These are phyloP conservation scores for Neophaeococcomyces aloes DNA, from an alignment of 2,329 filamentous ascomycete genomes.

Conservation along the genomic window DNA sequence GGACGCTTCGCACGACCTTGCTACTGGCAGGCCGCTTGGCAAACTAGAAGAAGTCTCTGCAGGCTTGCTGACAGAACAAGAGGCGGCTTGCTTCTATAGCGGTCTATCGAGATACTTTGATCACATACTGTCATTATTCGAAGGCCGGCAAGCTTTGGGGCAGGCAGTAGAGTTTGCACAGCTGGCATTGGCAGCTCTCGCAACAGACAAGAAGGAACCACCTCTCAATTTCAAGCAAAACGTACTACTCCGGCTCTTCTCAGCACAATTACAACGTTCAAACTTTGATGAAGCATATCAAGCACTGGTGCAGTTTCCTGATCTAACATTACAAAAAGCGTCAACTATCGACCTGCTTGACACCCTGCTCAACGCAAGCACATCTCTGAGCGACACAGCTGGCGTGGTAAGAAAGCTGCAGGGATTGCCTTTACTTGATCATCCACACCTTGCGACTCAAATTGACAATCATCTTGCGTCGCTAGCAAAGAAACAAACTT, in stretches of 20 bases:
- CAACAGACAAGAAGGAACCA: conserved; percentile 26
- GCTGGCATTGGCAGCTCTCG: conserved; percentile 57
- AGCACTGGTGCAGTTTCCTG: conserved; percentile 61
- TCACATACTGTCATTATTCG: conserved; percentile 74
- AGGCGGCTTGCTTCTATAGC: conserved; percentile 56
- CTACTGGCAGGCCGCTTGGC: conserved; percentile 35
- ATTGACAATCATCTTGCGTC: conserved; percentile 69
- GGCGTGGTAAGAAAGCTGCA: conserved; percentile 55
- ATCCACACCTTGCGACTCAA: conserved; percentile 59
- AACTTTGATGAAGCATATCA: conserved; percentile 76
- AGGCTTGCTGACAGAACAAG: conserved; percentile 63
- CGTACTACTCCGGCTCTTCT: conserved; percentile 74
- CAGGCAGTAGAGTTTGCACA: conserved; percentile 76
- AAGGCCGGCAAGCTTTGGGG: conserved; percentile 63
- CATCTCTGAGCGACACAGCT: conserved; percentile 21
- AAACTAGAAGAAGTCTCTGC: conserved; percentile 38
- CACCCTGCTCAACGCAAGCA: conserved; percentile 27
- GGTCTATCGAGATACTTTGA: conserved; percentile 77
- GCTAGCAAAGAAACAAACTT: conserved; percentile 55
- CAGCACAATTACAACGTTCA: conserved; percentile 64
- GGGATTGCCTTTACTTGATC: conserved; percentile 55
- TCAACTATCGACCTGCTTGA: conserved; percentile 58
- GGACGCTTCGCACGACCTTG: conserved; percentile 57
- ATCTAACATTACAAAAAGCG: conserved; percentile 60
- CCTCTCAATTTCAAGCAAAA: conserved; percentile 47